These are phyloP conservation scores for Paramecium pentaurelia DNA, from an alignment of 73 alveolate genomes.

Conservation along the genomic window DNA sequence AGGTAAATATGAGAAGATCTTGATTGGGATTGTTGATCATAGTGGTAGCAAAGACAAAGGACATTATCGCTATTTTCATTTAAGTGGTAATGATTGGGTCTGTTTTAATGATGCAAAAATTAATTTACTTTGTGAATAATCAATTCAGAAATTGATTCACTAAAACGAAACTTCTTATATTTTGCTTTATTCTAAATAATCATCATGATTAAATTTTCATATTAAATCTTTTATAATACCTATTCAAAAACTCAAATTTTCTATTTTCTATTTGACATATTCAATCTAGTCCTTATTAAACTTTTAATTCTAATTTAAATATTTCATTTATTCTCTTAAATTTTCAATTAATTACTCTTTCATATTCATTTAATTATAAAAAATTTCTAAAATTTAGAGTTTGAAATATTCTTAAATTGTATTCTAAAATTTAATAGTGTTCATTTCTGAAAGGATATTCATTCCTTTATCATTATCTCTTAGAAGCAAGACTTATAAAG, in stretches of 20 bases:
- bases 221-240: not conserved
- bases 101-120: slow-evolving; percentile 27
- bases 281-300: not conserved
- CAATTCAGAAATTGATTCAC: not conserved
- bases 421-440: not conserved
- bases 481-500: not conserved
- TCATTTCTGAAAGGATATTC: not conserved
- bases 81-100: not conserved
- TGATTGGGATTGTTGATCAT: slow-evolving; percentile 8
- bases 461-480: not conserved
- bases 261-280: not conserved
- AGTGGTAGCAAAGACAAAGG: slow-evolving; percentile 7
- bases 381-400: not conserved
- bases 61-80: slow-evolving; percentile 14
- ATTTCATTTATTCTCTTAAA: not conserved
- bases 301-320: not conserved
- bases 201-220: not conserved
- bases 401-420: not conserved
- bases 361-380: not conserved
- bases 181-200: not conserved
- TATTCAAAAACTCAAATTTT: not conserved
- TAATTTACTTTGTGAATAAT: not conserved
- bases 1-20: not conserved
- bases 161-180: slow-evolving; percentile 12
- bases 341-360: not conserved